Evolutionary conservation across 768 basidiomycete genomes (phyloP), one percentile per base, ranked within the genome.

Genomic region (Podaxis sp.): DNA sequence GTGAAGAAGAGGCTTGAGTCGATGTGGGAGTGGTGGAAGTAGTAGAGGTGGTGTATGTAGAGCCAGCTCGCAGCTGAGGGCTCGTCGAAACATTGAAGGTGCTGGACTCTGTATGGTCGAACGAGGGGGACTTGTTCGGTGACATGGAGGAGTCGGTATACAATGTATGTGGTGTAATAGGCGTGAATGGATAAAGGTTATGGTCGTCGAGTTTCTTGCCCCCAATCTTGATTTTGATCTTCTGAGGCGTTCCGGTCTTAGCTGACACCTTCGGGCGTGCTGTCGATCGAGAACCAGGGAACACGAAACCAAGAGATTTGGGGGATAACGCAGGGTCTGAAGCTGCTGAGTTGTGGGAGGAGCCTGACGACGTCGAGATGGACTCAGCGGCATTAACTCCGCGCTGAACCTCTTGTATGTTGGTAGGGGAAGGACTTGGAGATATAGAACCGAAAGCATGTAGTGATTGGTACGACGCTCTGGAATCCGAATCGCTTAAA

Each of bases 251-350:
- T 28, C 48, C 61, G 17, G 62, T 65, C 58, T 70, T 70, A 41
- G 62, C 52, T 13, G 70, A 63, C 1, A 67, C 60, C 41, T 72
- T 74, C 3, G 73, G 72, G 53, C 67, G 66, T 1, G 65, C 72
- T 24, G 63, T 62, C 10, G 74, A 72, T 12, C 72, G 66, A 3
- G 69, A 68, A 17, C 72, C 71, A 12, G 74, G 74, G 50, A 69
- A 72, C 17, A 75, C 60, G 53, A 73, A 74, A 17, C 44, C 65
- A 13, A 64, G 52, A 11, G 69, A 17, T 36, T 46, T 52, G 11
- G 58, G 17, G n/a, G 60, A n/a, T 20, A n/a, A 22, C 15, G 60
- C 52, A 13, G 60, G 49, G 6, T 40, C 38, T 15, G 67, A 64
- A 28, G 54, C 44, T 4, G n/a, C 20, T 26, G 65, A 66, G 24